A percentile compares a stretch with the other conserved stretches of the same genome.
Conservation (phyloP, 805 yeast species). For the Kazachstania africana region DNA sequence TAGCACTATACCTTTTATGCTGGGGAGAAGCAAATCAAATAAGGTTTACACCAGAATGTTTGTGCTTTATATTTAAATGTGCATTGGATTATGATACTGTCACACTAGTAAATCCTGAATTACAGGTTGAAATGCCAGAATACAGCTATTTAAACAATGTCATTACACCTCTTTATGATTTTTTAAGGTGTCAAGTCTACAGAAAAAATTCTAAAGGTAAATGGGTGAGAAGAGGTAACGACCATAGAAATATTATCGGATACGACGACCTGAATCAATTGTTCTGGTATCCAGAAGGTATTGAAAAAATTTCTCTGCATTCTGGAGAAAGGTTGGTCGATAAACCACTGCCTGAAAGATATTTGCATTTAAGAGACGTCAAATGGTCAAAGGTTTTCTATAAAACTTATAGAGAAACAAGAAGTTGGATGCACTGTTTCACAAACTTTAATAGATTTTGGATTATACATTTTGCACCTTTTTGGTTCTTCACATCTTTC, state of each 20-base stretch:
- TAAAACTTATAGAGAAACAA: slow-evolving; percentile 63
- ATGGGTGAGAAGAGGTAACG: slow-evolving; percentile 53
- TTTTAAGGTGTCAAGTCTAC: slow-evolving; percentile 57
- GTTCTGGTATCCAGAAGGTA: slow-evolving; percentile 71
- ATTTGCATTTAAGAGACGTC: slow-evolving; percentile 38
- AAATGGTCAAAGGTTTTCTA: slow-evolving; percentile 57
- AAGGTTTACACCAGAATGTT: slow-evolving; percentile 80
- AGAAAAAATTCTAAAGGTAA: slow-evolving; percentile 35
- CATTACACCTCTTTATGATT: slow-evolving; percentile 64
- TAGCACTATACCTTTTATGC: slow-evolving; percentile 57
- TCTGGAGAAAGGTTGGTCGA: slow-evolving; percentile 41
- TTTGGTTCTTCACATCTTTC: slow-evolving; percentile 66
- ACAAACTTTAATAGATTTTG: slow-evolving; percentile 70
- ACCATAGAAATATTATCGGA: slow-evolving; percentile 64
- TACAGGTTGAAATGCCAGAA: slow-evolving; percentile 30
- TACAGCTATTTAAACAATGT: slow-evolving; percentile 49
- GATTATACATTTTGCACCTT: slow-evolving; percentile 62
- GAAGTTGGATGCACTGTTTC: slow-evolving; percentile 68
- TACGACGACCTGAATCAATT: slow-evolving; percentile 85
- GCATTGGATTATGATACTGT: slow-evolving; percentile 60
- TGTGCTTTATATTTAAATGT: slow-evolving; percentile 75
- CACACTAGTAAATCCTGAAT: slow-evolving; percentile 20
- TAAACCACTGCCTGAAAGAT: slow-evolving; percentile 45
- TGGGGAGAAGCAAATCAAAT: slow-evolving; percentile 91
- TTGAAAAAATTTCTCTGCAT: slow-evolving; percentile 41